Percentiles rank a stretch among this genome's conserved stretches.
These are phyloP conservation scores for Chlamydomonas incerta DNA, from an alignment of 139 green algal genomes.

Conservation along the genomic window DNA sequence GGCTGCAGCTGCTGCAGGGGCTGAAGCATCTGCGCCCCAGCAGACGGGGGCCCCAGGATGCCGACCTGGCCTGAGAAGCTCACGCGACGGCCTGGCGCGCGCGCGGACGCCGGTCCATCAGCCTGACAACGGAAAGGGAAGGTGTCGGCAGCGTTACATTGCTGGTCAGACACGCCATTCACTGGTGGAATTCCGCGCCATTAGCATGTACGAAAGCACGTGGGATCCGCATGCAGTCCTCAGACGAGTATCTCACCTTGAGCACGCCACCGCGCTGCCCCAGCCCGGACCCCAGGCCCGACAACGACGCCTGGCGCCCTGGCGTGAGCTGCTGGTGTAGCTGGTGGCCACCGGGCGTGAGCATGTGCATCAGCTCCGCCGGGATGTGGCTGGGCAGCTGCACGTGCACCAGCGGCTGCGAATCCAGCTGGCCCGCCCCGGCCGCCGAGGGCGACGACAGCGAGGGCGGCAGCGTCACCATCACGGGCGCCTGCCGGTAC, in stretches of 20 bases:
- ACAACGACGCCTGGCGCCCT: background rate
- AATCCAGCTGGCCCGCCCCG: background rate
- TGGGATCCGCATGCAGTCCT: too few relatives aligned
- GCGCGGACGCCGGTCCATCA: background rate
- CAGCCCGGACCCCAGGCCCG: background rate
- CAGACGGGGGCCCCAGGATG: constrained; percentile 17
- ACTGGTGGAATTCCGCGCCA: too few relatives aligned
- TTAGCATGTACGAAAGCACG: too few relatives aligned
- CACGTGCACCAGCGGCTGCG: constrained; percentile 29
- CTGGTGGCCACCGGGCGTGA: constrained; percentile 6
- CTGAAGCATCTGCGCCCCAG: too few relatives aligned
- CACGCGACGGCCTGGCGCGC: constrained; percentile 6
- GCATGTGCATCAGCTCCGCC: constrained; percentile 21
- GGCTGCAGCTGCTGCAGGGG: constrained; percentile 3
- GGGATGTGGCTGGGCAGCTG: constrained; percentile 8
- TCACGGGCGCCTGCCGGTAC: constrained; percentile 15
- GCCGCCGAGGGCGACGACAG: constrained; percentile 6
- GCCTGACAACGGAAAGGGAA: too few relatives aligned
- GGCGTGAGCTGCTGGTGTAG: constrained; percentile 15
- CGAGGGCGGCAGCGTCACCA: constrained; percentile 31
- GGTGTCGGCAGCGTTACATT: too few relatives aligned
- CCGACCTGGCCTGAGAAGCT: constrained; percentile 35
- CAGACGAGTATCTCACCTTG: constrained; percentile 15
- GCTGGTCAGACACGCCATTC: too few relatives aligned
- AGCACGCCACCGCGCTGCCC: background rate